Base-by-base conservation (phyloP, 2,329 filamentous ascomycete species). In the Fonsecaea pedrosoi region DNA sequence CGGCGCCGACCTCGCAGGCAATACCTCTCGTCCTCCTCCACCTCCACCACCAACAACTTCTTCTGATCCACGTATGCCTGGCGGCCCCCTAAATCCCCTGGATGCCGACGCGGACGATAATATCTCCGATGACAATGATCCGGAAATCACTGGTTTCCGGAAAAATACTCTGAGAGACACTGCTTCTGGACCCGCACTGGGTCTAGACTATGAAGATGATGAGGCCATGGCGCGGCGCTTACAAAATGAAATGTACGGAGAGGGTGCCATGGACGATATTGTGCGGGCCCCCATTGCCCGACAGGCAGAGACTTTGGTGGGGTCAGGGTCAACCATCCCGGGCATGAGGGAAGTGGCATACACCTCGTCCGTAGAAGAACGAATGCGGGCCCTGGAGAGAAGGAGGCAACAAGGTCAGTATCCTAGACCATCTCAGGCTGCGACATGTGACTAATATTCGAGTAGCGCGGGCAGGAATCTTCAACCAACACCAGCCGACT, bases 171-270 rank as follows among this genome's bases (percentile, higher is more conserved):
- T 70, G 69, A 70, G 71, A 56, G 71, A 75, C 50, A 71, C 77
- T 32, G 74, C 75, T 35, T 66, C 74, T n/a, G 70, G 69, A 50
- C 66, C 67, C 68, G 73, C 30, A 30, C 37, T 35, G 9, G 30
- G 5, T 5, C 37, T 53, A 34, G 79, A 78, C 83, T 88, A 74
- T 61, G 87, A 91, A 71, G 94, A 97, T 70, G 93, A 97, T 74
- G 95, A 99, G 75, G 94, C 92, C 60, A 94, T 98, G 89, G 95
- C 95, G 6, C 88, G 94, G 77, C 87, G 92, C 65, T 79, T 99
- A 67, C 95, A 99, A 77, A 91, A 99, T 75, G 93, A 99, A 78
- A 86, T 97, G 75, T 98, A 97, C 74, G 85, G 86, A 60, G 85
- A 79, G 45, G 81, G 80, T 13, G 80, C 80, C 45, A 81, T 80